Percentiles rank a stretch among this genome's conserved stretches.
Evolutionary conservation across 192 early-diverging fungal species (phyloP).

Genomic region (Helicostylum pulchrum): DNA sequence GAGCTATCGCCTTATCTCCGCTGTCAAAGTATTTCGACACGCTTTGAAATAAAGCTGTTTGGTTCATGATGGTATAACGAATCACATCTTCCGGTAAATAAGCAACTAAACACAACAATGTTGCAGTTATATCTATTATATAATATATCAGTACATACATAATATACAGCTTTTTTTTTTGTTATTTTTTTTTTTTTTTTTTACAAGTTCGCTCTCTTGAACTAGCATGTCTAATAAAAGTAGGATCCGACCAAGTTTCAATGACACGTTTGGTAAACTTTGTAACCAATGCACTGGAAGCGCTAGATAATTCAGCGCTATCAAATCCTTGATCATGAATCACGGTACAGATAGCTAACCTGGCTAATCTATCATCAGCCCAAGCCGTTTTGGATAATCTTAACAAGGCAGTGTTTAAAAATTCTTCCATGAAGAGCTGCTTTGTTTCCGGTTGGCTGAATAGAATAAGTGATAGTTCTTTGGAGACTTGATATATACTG

Average conservation of each 20-base stretch:
- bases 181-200: background rate
- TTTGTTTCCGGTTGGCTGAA: background rate
- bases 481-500: background rate
- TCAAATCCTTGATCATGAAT: background rate
- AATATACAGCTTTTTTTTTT: background rate
- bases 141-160: too few relatives aligned
- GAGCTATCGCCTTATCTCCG: slow-evolving; percentile 4
- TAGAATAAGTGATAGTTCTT: background rate
- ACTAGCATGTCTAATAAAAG: slow-evolving; percentile 17
- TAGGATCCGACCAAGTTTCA: slow-evolving; percentile 10
- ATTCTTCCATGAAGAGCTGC: background rate
- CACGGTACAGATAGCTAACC: background rate
- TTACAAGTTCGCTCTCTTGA: slow-evolving; percentile 13
- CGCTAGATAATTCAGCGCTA: background rate
- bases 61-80: background rate
- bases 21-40: slow-evolving; percentile 3
- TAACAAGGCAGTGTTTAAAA: background rate
- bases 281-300: background rate
- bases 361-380: background rate
- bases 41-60: background rate
- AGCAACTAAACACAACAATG: slow-evolving; percentile 2
- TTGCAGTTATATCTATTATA: slow-evolving; percentile 10
- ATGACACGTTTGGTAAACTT: background rate
- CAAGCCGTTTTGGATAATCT: background rate
- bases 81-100: slow-evolving; percentile 1